These are phyloP conservation scores for Nematocida major DNA, from an alignment of 371 early-diverging fungal species.

Conservation along the genomic window DNA sequence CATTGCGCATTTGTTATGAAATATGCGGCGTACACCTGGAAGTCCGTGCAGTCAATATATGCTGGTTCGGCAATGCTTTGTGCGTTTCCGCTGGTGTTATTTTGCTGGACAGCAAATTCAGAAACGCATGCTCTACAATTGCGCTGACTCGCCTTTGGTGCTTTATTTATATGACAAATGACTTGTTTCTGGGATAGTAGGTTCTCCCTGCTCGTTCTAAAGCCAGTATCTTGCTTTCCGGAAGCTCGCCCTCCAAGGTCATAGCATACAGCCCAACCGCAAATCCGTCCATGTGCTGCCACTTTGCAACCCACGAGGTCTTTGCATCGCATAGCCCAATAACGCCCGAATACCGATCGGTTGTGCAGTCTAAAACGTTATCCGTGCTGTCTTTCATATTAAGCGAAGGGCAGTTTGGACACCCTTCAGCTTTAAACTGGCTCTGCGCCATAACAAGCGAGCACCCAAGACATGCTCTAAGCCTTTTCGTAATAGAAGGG, in stretches of 20 bases:
- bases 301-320: conserved; percentile 64
- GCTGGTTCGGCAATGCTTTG: no score
- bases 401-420: conserved; percentile 61
- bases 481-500: conserved; percentile 28
- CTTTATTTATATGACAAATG: conserved; percentile 54
- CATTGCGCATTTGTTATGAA: no score
- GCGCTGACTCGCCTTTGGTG: neutral
- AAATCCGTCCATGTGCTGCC: conserved; percentile 61
- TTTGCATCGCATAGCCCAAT: conserved; percentile 54
- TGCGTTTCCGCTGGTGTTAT: no score
- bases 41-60: no score
- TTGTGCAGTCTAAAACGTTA: conserved; percentile 55
- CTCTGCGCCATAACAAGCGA: conserved; percentile 48
- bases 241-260: conserved; percentile 61
- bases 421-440: conserved; percentile 61
- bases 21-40: no score
- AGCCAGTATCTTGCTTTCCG: conserved; percentile 58
- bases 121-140: neutral
- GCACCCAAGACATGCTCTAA: conserved; percentile 63
- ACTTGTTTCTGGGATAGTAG: conserved; percentile 57
- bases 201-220: conserved; percentile 59
- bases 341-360: conserved; percentile 55
- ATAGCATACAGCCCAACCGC: conserved; percentile 63
- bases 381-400: conserved; percentile 36
- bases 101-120: no score